These are phyloP conservation scores for Aureobasidium sp. DNA, from an alignment of 2,329 filamentous ascomycete species.

Conservation along the genomic window DNA sequence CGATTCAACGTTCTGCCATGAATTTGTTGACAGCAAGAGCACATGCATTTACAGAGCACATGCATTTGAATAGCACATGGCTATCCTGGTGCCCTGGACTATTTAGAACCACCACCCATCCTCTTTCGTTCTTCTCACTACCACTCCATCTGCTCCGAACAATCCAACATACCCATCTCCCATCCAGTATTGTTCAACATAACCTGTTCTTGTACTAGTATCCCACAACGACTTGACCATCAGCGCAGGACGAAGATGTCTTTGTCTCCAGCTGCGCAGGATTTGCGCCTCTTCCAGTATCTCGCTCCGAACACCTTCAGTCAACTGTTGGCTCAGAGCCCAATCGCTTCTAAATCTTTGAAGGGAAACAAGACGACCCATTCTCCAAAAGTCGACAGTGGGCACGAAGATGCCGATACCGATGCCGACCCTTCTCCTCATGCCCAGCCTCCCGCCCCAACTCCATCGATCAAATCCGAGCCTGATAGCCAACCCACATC, in stretches of 20 bases:
- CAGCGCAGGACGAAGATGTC: background rate
- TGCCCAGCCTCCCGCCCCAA: background rate
- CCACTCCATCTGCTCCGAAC: background rate
- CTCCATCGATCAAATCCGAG: background rate
- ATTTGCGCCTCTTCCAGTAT: background rate
- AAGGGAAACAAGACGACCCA: background rate
- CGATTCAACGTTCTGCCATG: background rate
- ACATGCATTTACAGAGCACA: background rate
- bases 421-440: background rate
- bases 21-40: background rate
- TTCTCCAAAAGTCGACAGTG: background rate
- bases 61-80: background rate
- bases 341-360: background rate
- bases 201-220: background rate
- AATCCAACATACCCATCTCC: background rate
- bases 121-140: background rate
- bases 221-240: background rate
- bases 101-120: background rate
- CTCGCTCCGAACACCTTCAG: background rate
- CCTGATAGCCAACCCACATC: too few relatives aligned
- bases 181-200: background rate
- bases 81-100: background rate
- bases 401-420: background rate
- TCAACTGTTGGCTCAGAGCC: background rate
- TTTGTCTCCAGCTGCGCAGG: background rate